phyloP scores from a whole-genome alignment of 2,329 filamentous ascomycete genomes.

The Davidsoniella eucalypti region DNA sequence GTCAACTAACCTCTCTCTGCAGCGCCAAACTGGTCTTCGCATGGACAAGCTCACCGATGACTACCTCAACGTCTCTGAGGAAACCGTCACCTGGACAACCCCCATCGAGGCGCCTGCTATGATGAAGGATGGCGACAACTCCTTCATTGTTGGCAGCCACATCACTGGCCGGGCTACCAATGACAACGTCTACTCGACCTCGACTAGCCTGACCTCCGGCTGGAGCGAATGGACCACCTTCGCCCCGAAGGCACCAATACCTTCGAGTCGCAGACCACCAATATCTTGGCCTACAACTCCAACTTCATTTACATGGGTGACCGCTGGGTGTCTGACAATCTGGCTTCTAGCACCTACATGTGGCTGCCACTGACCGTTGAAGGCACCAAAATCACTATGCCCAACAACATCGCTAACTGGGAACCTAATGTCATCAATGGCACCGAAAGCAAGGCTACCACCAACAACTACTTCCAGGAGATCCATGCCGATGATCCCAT shows the following conservation, averaged over 20 bases:
- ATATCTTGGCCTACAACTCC: conserved; percentile 30
- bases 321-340: conserved; percentile 44
- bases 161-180: conserved; percentile 43
- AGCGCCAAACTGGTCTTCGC: conserved; percentile 40
- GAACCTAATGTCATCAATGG: conserved; percentile 29
- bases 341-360: conserved; percentile 44
- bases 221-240: conserved; percentile 47
- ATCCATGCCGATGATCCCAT: no score
- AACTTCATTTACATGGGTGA: conserved; percentile 48
- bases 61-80: conserved; percentile 34
- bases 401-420: conserved; percentile 38
- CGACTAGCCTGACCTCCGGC: conserved; percentile 37
- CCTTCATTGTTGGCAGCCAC: conserved; percentile 48
- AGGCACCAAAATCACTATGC: conserved; percentile 31
- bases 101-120: conserved; percentile 47
- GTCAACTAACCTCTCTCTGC: not conserved
- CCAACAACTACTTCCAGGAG: no score
- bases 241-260: conserved; percentile 39
- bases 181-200: conserved; percentile 46
- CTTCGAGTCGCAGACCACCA: conserved; percentile 43
- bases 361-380: conserved; percentile 44
- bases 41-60: conserved; percentile 40
- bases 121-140: conserved; percentile 40
- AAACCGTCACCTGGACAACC: conserved; percentile 35
- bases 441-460: conserved; percentile 21